Evolutionary conservation across 140 eudicot genomes (phyloP).

Genomic region (Bidens hawaiensis): DNA sequence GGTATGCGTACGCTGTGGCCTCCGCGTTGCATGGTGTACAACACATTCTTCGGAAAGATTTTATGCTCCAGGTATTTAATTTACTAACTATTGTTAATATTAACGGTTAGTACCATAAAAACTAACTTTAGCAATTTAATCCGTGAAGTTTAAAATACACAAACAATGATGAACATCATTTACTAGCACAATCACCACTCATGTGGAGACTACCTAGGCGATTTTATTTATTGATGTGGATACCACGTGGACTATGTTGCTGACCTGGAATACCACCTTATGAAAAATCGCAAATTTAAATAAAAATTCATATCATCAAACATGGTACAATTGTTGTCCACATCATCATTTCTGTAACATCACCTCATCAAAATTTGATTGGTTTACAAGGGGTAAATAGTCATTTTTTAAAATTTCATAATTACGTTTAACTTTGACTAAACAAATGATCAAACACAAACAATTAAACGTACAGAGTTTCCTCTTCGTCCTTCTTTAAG

Average conservation of each 20-base stretch:
- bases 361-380: background rate
- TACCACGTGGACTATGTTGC: background rate
- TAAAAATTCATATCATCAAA: background rate
- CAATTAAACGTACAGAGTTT: no score
- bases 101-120: background rate
- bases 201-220: background rate
- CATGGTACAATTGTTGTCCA: background rate
- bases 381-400: background rate
- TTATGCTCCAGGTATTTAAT: slow-evolving; percentile 82
- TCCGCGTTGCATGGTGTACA: slow-evolving; percentile 95
- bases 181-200: background rate
- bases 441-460: no score
- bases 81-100: background rate
- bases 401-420: background rate
- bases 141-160: background rate
- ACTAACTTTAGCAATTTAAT: no score
- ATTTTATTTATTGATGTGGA: background rate
- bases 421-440: background rate
- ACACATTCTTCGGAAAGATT: slow-evolving; percentile 85
- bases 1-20: slow-evolving; percentile 98
- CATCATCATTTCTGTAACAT: background rate
- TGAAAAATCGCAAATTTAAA: background rate
- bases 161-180: background rate
- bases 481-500: no score
- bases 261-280: background rate